Evolutionary conservation across 2,329 filamentous ascomycete species (phyloP).

Genomic region (Sarocladium strictum): DNA sequence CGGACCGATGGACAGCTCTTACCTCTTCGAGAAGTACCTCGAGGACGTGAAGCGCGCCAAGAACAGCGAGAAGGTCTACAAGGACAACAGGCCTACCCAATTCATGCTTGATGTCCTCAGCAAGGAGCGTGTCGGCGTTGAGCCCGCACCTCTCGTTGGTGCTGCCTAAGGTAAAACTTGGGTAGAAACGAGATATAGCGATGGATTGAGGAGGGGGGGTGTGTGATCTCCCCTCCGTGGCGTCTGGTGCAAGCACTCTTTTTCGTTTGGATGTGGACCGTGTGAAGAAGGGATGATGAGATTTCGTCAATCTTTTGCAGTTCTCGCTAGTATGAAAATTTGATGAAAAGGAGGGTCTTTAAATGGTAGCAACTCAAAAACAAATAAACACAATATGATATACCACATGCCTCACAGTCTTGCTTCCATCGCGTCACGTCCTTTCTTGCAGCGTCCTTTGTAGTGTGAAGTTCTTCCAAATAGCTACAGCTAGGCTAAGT

Average conservation of each 20-base stretch:
- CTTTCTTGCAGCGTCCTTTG: too few relatives aligned
- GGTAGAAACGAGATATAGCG: background rate
- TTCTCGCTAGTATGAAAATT: background rate
- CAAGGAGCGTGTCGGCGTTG: slow-evolving; percentile 91
- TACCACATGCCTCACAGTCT: too few relatives aligned
- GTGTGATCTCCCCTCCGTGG: background rate
- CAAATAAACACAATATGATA: too few relatives aligned
- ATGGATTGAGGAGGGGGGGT: background rate
- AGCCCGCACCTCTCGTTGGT: slow-evolving; percentile 52
- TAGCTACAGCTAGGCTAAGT: too few relatives aligned
- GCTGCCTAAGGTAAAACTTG: slow-evolving; percentile 27
- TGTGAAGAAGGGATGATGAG: background rate
- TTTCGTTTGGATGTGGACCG: background rate
- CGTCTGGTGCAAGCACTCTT: background rate
- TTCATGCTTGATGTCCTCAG: slow-evolving; percentile 85
- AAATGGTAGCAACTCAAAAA: background rate
- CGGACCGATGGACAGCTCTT: slow-evolving; percentile 90
- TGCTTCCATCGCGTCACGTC: too few relatives aligned
- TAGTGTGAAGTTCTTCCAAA: too few relatives aligned
- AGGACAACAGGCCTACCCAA: slow-evolving; percentile 82
- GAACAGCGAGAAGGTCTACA: slow-evolving; percentile 69
- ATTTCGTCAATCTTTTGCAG: background rate
- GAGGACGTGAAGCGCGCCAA: slow-evolving; percentile 88
- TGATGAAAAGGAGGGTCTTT: background rate
- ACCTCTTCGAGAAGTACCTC: slow-evolving; percentile 94